Evolutionary conservation across 352 stramenopile genomes (phyloP), one percentile per base, ranked within the genome.

Genomic region (Phytopythium sindhum): DNA sequence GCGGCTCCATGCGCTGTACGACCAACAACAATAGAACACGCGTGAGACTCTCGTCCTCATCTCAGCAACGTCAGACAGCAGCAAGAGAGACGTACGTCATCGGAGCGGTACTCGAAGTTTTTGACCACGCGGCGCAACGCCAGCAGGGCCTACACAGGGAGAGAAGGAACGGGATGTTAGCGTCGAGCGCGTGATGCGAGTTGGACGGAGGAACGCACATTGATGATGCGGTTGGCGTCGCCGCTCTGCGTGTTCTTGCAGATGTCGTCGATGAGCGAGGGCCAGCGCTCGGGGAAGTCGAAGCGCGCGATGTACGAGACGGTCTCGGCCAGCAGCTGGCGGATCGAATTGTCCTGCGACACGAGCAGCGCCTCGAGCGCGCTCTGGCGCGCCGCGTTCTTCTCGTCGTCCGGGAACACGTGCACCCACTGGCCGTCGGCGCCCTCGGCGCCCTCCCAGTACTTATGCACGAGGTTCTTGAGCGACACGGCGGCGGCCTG

Each of bases 61-160:
- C n/a, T n/a, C n/a, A n/a, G n/a, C n/a, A n/a, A n/a, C n/a, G n/a
- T n/a, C 21, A 24, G 42, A 24, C 42, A 48, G 21, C 42, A 51
- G n/a, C 44, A 9, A 4, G 31, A 4, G 31, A 31, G 23, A 66
- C 44, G 66, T 73, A 75, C 74, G 24, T 98, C 96, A 26, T 97
- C 90, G 23, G 76, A 81, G 67, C 98, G 98, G 86, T 98, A 99
- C 77, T 99, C 97, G 73, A 98, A 99, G 68, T 97, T 93, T 81
- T 99, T 99, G 67, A 97, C 96, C 44, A 99, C 81, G 71, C 98
- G 98, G 44, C 97, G 90, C 60, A 99, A 69, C 26, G 95, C 95
- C 57, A 99, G 75, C 31, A 99, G 77, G n/a, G 96, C 87, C 74
- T 98, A 91, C 7, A n/a, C n/a, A 14, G 39, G 39, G 39, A n/a